A percentile compares a stretch with the other conserved stretches of the same genome.
phyloP scores from a whole-genome alignment of 805 yeast species.

The Myxozyma monticola region DNA sequence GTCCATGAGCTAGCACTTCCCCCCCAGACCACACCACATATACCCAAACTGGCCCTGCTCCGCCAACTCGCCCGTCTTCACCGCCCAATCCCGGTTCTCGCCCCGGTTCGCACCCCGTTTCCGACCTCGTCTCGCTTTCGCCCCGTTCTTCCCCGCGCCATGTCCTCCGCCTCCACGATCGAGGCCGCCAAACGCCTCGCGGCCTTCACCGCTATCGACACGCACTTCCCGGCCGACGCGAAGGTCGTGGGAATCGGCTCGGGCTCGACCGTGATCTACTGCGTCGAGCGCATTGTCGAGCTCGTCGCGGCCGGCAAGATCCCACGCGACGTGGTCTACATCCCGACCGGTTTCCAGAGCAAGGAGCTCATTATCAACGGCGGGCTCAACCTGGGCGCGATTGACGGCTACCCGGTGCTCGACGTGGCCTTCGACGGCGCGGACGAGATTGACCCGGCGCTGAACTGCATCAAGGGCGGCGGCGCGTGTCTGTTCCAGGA shows the following conservation, averaged over 20 bases:
- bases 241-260: conserved; percentile 91
- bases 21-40: no score
- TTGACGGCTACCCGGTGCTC: conserved; percentile 73
- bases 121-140: no score
- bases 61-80: no score
- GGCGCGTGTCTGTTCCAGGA: conserved; percentile 98
- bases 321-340: conserved; percentile 60
- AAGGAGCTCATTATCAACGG: conserved; percentile 80
- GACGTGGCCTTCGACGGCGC: conserved; percentile 99
- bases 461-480: conserved; percentile 95
- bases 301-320: conserved; percentile 39
- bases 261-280: conserved; percentile 96
- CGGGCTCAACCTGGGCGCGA: conserved; percentile 72
- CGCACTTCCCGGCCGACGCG: conserved; percentile 67
- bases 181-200: conserved; percentile 88
- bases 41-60: no score
- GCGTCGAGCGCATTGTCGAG: conserved; percentile 90
- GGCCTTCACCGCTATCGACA: conserved; percentile 90
- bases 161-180: conserved; percentile 37
- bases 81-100: no score
- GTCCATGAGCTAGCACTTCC: no score
- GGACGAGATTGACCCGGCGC: conserved; percentile 81
- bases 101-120: no score
- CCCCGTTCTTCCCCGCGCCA: background rate
- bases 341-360: conserved; percentile 97